Evolutionary conservation across 2,329 filamentous ascomycete genomes (phyloP).

Genomic region (Teratosphaeria epicoccoides): DNA sequence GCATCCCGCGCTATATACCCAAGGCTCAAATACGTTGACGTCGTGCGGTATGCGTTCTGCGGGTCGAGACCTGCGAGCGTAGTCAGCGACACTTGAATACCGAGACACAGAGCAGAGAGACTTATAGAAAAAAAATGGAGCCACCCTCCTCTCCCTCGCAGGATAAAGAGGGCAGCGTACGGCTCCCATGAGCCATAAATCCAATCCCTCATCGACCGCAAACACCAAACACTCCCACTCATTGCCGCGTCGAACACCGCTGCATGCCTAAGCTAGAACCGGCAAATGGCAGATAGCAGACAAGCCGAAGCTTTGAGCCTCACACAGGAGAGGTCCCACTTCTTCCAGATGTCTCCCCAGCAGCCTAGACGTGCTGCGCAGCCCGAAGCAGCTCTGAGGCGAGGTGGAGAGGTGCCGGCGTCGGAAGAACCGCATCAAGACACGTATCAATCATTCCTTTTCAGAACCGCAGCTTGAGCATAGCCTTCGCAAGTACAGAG

Average conservation of each 20-base stretch:
- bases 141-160: conserved; percentile 19
- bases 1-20: too few species aligned
- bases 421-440: conserved; percentile 13
- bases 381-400: neutral
- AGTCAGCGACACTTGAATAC: conserved; percentile 15
- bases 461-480: conserved; percentile 1
- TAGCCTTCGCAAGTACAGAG: conserved; percentile 3
- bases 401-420: conserved; percentile 5
- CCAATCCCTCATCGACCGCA: conserved; percentile 16
- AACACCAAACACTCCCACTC: conserved; percentile 4
- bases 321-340: conserved; percentile 80
- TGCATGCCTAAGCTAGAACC: conserved; percentile 6
- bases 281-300: conserved; percentile 41
- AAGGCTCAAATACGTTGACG: too few species aligned
- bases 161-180: conserved; percentile 8
- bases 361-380: neutral
- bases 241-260: conserved; percentile 1
- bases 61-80: neutral
- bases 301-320: conserved; percentile 92
- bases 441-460: neutral
- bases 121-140: conserved; percentile 32
- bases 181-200: conserved; percentile 6
- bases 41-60: too few species aligned
- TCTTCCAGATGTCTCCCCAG: conserved; percentile 9
- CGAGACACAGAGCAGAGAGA: conserved; percentile 12